phyloP scores from a whole-genome alignment of 2,329 filamentous ascomycete species.

The Cladosporium velox region DNA sequence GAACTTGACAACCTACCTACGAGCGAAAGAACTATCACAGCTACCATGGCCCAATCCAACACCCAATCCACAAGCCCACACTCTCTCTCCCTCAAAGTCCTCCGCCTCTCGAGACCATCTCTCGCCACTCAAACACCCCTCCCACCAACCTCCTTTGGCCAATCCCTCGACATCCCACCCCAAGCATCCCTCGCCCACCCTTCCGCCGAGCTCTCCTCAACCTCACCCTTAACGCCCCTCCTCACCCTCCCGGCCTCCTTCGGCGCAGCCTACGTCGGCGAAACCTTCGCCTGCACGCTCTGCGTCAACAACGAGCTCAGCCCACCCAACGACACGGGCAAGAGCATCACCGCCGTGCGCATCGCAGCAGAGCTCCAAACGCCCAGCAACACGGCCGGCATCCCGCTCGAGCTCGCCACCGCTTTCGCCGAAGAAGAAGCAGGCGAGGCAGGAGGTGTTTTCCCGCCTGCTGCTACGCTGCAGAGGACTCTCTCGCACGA shows the following conservation, averaged over 20 bases:
- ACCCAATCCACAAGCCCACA: slow-evolving; percentile 58
- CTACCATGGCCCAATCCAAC: slow-evolving; percentile 6
- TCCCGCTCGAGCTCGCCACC: slow-evolving; percentile 59
- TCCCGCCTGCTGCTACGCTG: slow-evolving; percentile 60
- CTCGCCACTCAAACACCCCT: slow-evolving; percentile 70
- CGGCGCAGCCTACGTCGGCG: slow-evolving; percentile 91
- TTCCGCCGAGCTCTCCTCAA: slow-evolving; percentile 45
- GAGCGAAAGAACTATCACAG: background rate
- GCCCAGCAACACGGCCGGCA: slow-evolving; percentile 65
- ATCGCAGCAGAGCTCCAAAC: slow-evolving; percentile 96
- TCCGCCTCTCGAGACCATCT: slow-evolving; percentile 81
- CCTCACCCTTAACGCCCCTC: slow-evolving; percentile 60
- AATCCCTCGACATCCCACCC: slow-evolving; percentile 53
- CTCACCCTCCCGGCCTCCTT: slow-evolving; percentile 89
- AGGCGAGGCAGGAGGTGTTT: background rate
- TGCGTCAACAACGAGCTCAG: slow-evolving; percentile 87
- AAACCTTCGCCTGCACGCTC: slow-evolving; percentile 90
- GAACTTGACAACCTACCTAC: background rate
- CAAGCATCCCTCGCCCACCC: slow-evolving; percentile 77
- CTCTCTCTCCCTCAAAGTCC: slow-evolving; percentile 76
- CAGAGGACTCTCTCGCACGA: slow-evolving; percentile 84
- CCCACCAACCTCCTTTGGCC: slow-evolving; percentile 51
- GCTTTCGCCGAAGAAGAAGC: slow-evolving; percentile 37
- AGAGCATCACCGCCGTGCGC: slow-evolving; percentile 69
- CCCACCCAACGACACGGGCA: slow-evolving; percentile 38